Percentiles rank a stretch among this genome's conserved stretches.
Conservation (phyloP, 495 filamentous ascomycete species). For the Talaromyces wortmannii region DNA sequence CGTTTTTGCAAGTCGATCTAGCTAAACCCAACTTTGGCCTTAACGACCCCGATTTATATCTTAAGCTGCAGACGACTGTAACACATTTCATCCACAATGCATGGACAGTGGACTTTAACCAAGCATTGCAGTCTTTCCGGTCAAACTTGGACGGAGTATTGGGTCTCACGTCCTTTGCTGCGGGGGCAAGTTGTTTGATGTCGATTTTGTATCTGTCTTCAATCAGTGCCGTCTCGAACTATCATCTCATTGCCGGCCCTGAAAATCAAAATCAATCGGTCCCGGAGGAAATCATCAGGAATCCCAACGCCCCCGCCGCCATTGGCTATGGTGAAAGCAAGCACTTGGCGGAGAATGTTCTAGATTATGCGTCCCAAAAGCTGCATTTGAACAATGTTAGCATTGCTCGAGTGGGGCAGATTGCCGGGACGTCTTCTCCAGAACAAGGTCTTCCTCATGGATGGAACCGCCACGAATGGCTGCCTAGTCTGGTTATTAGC, state of each 20-base stretch:
- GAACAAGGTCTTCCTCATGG: slow-evolving; percentile 15
- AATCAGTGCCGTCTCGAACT: neutral
- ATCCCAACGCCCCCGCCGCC: slow-evolving; percentile 8
- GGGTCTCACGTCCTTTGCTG: slow-evolving; percentile 16
- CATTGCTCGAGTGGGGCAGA: slow-evolving; percentile 14
- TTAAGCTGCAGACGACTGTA: neutral
- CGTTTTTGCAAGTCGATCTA: slow-evolving; percentile 12
- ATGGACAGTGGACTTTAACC: slow-evolving; percentile 29
- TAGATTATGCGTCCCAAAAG: slow-evolving; percentile 5
- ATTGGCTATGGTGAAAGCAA: slow-evolving; percentile 18
- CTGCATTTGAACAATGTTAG: slow-evolving; percentile 1
- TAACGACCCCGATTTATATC: slow-evolving; percentile 9
- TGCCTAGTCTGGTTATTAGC: slow-evolving; percentile 28
- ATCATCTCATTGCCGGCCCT: slow-evolving; percentile 6
- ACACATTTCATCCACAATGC: slow-evolving; percentile 22
- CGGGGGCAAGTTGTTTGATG: neutral
- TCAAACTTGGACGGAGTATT: slow-evolving; percentile 14
- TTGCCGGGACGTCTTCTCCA: slow-evolving; percentile 12
- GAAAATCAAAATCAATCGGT: neutral
- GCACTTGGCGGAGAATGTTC: slow-evolving; percentile 13
- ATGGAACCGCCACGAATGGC: slow-evolving; percentile 51
- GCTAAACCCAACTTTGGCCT: slow-evolving; percentile 16
- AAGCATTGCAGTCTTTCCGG: slow-evolving; percentile 21
- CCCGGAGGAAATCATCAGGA: slow-evolving; percentile 6
- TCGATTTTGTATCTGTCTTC: slow-evolving; percentile 16